Evolutionary conservation across 2,329 filamentous ascomycete genomes (phyloP).

Genomic region (Aspergillus sp.): DNA sequence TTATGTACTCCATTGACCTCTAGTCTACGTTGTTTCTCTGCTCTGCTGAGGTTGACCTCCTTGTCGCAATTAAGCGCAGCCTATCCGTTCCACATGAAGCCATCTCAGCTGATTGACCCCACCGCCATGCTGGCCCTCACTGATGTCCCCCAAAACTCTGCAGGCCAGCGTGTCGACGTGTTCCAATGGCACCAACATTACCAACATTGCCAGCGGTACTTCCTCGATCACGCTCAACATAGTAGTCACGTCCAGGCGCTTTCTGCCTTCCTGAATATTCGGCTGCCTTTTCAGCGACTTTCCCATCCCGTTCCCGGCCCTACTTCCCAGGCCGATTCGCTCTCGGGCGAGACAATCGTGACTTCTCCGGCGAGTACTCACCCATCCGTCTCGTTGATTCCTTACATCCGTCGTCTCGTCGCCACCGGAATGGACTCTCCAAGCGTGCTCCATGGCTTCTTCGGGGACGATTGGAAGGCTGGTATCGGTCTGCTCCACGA

Average conservation of each 20-base stretch:
- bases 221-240: conserved; percentile 87
- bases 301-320: conserved; percentile 48
- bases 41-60: too few relatives aligned
- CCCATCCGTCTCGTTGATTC: conserved; percentile 67
- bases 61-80: too few relatives aligned
- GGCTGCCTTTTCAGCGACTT: conserved; percentile 76
- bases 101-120: conserved; percentile 34
- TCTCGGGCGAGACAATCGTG: conserved; percentile 40
- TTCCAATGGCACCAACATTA: conserved; percentile 92
- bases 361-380: conserved; percentile 29
- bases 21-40: too few relatives aligned
- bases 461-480: conserved; percentile 84
- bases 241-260: conserved; percentile 79
- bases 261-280: conserved; percentile 88
- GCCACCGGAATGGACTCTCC: conserved; percentile 88
- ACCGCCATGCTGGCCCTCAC: conserved; percentile 37
- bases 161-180: conserved; percentile 58
- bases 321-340: conserved; percentile 31
- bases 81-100: conserved; percentile 31
- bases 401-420: conserved; percentile 86
- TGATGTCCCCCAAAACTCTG: conserved; percentile 34
- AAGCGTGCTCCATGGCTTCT: conserved; percentile 88
- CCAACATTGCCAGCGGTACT: conserved; percentile 85
- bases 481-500: conserved; percentile 83
- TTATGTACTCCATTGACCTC: too few relatives aligned